Conservation (phyloP, 1,284 basidiomycete species). For the Trichosporon ovoides region DNA sequence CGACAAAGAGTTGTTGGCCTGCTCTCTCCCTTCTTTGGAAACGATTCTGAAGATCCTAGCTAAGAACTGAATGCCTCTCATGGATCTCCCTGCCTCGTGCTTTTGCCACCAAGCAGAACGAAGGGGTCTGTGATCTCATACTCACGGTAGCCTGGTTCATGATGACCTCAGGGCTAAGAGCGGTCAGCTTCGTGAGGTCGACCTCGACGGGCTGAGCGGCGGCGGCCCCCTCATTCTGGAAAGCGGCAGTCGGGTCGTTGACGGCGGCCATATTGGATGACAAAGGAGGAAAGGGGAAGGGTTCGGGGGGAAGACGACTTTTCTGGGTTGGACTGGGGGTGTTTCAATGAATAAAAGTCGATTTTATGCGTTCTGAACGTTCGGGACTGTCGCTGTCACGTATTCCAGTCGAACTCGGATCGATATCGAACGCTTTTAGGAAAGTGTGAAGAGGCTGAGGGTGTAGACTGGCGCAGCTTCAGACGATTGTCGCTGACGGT, state of each 20-base stretch:
- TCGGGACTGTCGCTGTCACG: background rate
- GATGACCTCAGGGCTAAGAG: conserved; percentile 92
- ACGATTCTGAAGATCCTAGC: too few species aligned
- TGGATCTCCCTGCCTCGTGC: background rate
- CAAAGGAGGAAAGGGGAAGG: background rate
- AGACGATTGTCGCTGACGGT: background rate
- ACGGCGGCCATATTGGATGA: conserved; percentile 19
- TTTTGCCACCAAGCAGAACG: background rate
- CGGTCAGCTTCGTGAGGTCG: conserved; percentile 75
- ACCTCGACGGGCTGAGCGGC: conserved; percentile 55
- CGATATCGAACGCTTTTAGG: background rate
- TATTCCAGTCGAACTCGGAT: conserved; percentile 6
- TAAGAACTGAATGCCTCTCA: too few species aligned
- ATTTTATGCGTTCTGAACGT: background rate
- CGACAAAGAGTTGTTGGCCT: too few species aligned
- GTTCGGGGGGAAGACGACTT: background rate
- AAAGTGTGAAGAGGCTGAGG: background rate
- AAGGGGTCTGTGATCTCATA: conserved; percentile 6
- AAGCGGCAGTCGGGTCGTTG: conserved; percentile 37
- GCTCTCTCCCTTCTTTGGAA: too few species aligned
- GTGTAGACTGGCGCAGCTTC: background rate
- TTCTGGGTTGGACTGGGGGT: background rate
- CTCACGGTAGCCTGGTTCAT: conserved; percentile 78
- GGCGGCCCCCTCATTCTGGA: conserved; percentile 17
- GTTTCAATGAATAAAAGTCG: background rate